phyloP scores from a whole-genome alignment of 1,284 basidiomycete species.

The Ganoderma multipileum region DNA sequence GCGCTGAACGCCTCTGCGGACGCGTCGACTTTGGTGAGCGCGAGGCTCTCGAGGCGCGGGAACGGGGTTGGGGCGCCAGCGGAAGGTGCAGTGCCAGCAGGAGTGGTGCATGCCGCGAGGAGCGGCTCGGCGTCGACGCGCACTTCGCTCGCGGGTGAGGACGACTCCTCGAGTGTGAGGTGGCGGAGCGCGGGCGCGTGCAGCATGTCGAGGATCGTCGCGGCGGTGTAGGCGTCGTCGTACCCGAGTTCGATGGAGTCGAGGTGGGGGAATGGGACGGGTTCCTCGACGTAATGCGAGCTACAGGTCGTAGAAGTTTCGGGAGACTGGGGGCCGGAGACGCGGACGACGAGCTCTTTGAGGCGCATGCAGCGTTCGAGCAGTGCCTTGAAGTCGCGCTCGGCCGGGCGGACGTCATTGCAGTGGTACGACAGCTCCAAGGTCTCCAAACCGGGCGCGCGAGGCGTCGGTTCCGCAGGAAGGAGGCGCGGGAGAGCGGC shows the following conservation, averaged over 20 bases:
- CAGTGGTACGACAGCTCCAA: slow-evolving; percentile 35
- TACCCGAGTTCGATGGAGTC: slow-evolving; percentile 28
- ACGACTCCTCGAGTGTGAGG: slow-evolving; percentile 27
- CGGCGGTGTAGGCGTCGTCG: slow-evolving; percentile 25
- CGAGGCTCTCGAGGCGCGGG: slow-evolving; percentile 22
- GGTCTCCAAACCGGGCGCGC: slow-evolving; percentile 17
- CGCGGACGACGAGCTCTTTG: slow-evolving; percentile 24
- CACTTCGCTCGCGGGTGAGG: slow-evolving; percentile 22
- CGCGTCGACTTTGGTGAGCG: slow-evolving; percentile 24
- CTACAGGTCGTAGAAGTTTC: neutral
- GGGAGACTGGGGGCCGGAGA: slow-evolving; percentile 24
- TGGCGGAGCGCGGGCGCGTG: slow-evolving; percentile 19
- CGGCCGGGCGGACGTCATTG: slow-evolving; percentile 28
- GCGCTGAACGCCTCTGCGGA: slow-evolving; percentile 26
- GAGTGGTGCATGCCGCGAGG: slow-evolving; percentile 23
- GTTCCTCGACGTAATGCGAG: neutral
- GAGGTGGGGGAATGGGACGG: slow-evolving; percentile 27
- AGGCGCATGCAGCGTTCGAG: slow-evolving; percentile 24
- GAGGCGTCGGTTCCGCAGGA: slow-evolving; percentile 7
- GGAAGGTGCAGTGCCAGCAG: neutral
- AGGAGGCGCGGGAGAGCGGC: slow-evolving; percentile 26
- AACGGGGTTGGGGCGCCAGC: slow-evolving; percentile 17
- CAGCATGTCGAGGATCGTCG: slow-evolving; percentile 24
- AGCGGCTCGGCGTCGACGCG: slow-evolving; percentile 25
- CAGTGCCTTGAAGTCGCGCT: slow-evolving; percentile 23